Evolutionary conservation across 108 stramenopile species (phyloP).

Genomic region (Pseudonitzschia delicatissima): DNA sequence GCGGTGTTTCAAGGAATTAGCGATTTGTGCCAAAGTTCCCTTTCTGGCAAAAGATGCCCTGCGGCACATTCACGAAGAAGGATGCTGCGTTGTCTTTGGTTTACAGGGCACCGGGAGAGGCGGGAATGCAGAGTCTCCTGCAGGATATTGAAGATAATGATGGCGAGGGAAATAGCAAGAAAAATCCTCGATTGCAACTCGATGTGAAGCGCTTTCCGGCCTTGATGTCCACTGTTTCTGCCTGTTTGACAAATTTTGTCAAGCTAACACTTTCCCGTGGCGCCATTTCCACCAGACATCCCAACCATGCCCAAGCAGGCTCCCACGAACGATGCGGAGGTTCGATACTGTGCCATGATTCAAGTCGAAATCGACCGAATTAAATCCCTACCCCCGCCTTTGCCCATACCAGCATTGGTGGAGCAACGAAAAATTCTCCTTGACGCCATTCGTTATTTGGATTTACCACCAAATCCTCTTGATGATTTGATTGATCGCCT

Average conservation of each 20-base stretch:
- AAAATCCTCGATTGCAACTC: background rate
- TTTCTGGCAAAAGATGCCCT: slow-evolving; percentile 47
- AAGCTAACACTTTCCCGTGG: slow-evolving; percentile 50
- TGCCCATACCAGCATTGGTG: slow-evolving; percentile 41
- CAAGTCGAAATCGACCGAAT: slow-evolving; percentile 31
- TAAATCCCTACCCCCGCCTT: slow-evolving; percentile 34
- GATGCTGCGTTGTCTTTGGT: slow-evolving; percentile 70
- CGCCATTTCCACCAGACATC: slow-evolving; percentile 34
- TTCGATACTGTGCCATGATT: slow-evolving; percentile 23
- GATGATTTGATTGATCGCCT: slow-evolving; percentile 70
- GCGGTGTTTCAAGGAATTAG: slow-evolving; percentile 77
- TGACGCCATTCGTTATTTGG: slow-evolving; percentile 26
- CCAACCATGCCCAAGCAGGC: slow-evolving; percentile 39
- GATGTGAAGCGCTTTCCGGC: slow-evolving; percentile 30
- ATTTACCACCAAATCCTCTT: slow-evolving; percentile 64
- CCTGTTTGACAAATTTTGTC: slow-evolving; percentile 41
- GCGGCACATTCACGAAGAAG: slow-evolving; percentile 38
- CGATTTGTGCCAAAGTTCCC: slow-evolving; percentile 73
- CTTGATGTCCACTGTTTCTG: slow-evolving; percentile 39
- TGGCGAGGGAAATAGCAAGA: slow-evolving; percentile 7
- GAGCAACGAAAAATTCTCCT: slow-evolving; percentile 25
- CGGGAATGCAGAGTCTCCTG: slow-evolving; percentile 51
- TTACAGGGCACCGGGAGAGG: slow-evolving; percentile 80
- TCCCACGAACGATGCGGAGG: slow-evolving; percentile 29
- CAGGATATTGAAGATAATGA: background rate